Evolutionary conservation across 192 early-diverging fungal genomes (phyloP), one percentile per base, ranked within the genome.

Genomic region (Umbelopsis sp.): DNA sequence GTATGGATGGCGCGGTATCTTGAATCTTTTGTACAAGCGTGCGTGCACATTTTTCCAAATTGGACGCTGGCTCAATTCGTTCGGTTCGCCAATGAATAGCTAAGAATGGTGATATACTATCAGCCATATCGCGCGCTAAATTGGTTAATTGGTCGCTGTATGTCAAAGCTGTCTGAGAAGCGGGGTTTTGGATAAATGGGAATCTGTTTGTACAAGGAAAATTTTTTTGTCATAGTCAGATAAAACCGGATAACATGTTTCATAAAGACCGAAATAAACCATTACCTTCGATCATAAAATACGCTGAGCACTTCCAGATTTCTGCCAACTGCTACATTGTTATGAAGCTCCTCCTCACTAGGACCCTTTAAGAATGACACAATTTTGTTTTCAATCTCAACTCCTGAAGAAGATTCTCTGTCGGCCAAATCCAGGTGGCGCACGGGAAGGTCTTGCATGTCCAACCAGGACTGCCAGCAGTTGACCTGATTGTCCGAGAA

Each of bases 11-110:
- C 21, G 6, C 45, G 44, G 30, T 22, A 0, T 37, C 35, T 45
- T 30, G 45, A n/a, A 65, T 21, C 46, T 44, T 72, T 15, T 44
- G 23, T 2, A 74, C 72, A 4, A 80, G 67, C 0, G 44, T 47
- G 21, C 69, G 12, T 4, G 79, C 70, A 41, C 79, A 80, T 12
- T 46, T 45, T 3, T 74, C 66, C 9, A 80, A 35, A 7, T 71
- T 69, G 2, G 33, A 12, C 3, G 71, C 22, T 3, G 65, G 44
- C 15, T 48, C 12, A 4, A 68, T 51, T 6, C 64, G 44, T 48
- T 80, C 79, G 27, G 69, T 77, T 35, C 79, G 50, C 79, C 79
- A 80, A 67, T 80, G 79, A 15, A 80, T 72, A 20, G 72, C 79
- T 1, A 73, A 49, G 52, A 74, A 80, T 20, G 72, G 72, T 0